Base-by-base conservation (phyloP, 2,329 filamentous ascomycete genomes). In the Trichophyton equinum region DNA sequence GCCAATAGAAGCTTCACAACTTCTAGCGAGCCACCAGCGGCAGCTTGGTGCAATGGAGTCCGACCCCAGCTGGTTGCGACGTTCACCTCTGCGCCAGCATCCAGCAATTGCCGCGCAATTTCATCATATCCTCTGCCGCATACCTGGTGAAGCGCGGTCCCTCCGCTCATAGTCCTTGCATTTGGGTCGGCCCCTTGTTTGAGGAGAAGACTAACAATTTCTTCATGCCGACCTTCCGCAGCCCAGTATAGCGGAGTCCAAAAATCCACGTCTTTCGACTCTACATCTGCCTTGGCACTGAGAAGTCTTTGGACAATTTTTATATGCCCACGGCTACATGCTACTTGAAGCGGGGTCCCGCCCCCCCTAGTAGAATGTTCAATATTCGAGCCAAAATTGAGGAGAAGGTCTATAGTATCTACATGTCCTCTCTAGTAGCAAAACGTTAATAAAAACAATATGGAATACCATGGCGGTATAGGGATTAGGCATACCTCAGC, bases 31-130 rank as follows among this genome's bases (percentile, higher is more conserved):
- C 55, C 55, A 27, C n/a, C 55, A 11, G 55, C 55, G 9, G 55
- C 55, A n/a, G 55, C 55, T 27, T 57, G 55, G 5, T 57, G 38
- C 13, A 57, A 22, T 27, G 55, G 55, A 44, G 55, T 57, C 30
- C 55, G n/a, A 25, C 55, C 55, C 55, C 55, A 57, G 30, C 15
- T 57, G 3, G 55, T 57, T n/a, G 55, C 27, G 30, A 57, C 20
- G 18, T 40, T 27, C 20, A 40, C 38, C 27, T 57, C 55, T 7
- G 55, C 55, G 8, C 55, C 55, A 57, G 18, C 3, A 22, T 57
- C 38, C 11, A 57, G n/a, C 33, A 57, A 27, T 18, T n/a, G n/a
- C 38, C 13, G 7, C 8, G 55, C 55, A 18, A 57, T 57, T 25
- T 38, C 30, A 9, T n/a, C 13, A 40, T 40, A 57, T 6, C 33